Evolutionary conservation across 805 yeast genomes (phyloP), one percentile per base, ranked within the genome.

Genomic region (Starmerella scarabaei): DNA sequence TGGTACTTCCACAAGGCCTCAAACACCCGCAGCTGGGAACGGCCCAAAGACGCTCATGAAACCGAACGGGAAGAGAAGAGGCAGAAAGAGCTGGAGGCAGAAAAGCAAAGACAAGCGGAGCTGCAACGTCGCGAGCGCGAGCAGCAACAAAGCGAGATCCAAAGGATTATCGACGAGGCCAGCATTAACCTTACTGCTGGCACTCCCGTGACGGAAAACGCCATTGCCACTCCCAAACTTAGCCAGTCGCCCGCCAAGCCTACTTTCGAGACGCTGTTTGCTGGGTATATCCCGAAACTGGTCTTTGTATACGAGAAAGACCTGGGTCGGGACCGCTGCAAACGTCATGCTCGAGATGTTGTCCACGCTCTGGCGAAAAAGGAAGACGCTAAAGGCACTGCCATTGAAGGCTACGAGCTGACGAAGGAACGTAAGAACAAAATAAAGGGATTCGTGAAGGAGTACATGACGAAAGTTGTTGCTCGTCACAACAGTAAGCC

Each of bases 261-360:
- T 8, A 31, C 32, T 4, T 14, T 32, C 16, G 35, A 32, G 16
- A 6, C 31, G 12, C 17, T 64, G 24, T 73, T 88, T 55, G 96
- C 95, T 1, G 60, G 67, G 14, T 66, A 73, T 50, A 80, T 88
- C 9, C 96, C 96, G 8, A 84, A 85, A 52, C 59, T 80, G 53
- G 66, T 86, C 40, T 75, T 75, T 48, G 73, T 72, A 49, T 73
- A 79, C 57, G 78, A 73, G 48, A 55, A 65, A 2, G 76, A 74
- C 39, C 65, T 88, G 18, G 85, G 84, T 4, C 75, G 73, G 42
- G 93, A 80, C 4, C 68, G 73, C 41, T 54, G 83, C 37, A 88
- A 86, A 60, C 69, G 69, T 29, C 79, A 85, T 59, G 82, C 94
- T 2, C 71, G 74, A 44, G 94, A 85, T 36, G 73, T 88, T 42